Base-by-base conservation (phyloP, 768 basidiomycete genomes). In the Omphalotus guepiniiformis region DNA sequence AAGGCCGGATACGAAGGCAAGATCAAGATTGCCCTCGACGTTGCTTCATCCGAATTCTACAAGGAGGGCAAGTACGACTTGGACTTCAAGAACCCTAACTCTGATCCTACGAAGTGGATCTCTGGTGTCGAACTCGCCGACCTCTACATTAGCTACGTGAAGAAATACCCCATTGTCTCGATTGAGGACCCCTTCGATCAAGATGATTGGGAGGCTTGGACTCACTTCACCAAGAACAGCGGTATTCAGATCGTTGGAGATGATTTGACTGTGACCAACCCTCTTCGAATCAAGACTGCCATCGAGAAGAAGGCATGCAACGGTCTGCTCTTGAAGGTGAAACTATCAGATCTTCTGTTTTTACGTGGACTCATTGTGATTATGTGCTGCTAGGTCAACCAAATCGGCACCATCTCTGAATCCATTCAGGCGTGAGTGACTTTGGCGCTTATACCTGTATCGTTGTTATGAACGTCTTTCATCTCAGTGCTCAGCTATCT, bases 291-390 rank as follows among this genome's bases (percentile, higher is more conserved):
- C 83, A 90, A 91, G 82, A 95, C 91, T 30, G 96, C 96, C 58
- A 96, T 98, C 55, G 90, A 97, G 75, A 96, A 95, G 84, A 97
- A 95, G 82, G 91, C 96, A 29, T 98, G 95, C 83, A 98, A 98
- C 63, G 96, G 92, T 64, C 80, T 99, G 32, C 80, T 99, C 53
- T 83, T 99, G 71, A 99, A 98, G 85, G 79, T 74, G 42, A n/a
- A 59, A 53, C 19, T 9, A 9, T 8, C 37, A 15, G 6, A 39
- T 9, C 43, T 6, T 15, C 38, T 13, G 4, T 8, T 30, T 11
- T 36, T 26, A 16, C 6, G 7, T 11, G 25, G n/a, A 50, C 2
- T 1, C 28, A 23, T 29, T 61, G 15, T 13, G 39, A 28, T 27
- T 1, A 22, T 29, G 39, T 18, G 18, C 39, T 42, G 23, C 8